Base-by-base conservation (phyloP, 352 stramenopile species). In the Pythium sp. region DNA sequence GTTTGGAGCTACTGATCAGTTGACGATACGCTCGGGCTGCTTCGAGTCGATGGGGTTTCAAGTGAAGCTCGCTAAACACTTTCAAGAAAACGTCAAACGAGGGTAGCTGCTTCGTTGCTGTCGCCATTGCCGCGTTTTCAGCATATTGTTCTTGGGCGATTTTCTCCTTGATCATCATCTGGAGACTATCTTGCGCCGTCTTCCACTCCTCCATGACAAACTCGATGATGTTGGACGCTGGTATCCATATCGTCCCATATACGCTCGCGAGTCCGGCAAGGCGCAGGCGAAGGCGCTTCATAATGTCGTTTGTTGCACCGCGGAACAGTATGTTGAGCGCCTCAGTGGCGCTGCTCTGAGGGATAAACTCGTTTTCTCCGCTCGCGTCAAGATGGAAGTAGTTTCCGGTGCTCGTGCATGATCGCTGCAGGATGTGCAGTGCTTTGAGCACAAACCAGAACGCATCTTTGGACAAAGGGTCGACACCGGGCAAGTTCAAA, bases 361-460 rank as follows among this genome's bases (percentile, higher is more conserved):
- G 74, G 0, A 86, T 69, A 38, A 80, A 89, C 65, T 86, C 80
- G 58, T 83, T 84, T 12, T 80, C 74, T 0, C 75, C 76, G 51
- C 72, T 72, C 20, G 61, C 70, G 30, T 89, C 80, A 11, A 82
- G 68, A 15, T 82, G 54, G 43, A 82, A 89, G 59, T 89, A 86
- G 28, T 79, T 71, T 0, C 76, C 74, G 0, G 68, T 72, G 43
- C 71, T 80, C 20, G 54, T 60, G 68, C 74, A 84, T 20, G 68
- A 71, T 14, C 75, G 73, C 65, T 85, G 78, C 12, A 89, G 67
- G 2, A 85, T 65, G 34, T 86, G 76, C 1, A 84, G 46, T 2
- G 77, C 68, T 68, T 86, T 84, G 1, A 89, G 58, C 9, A 79
- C 68, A 55, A 89, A 89, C 80, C 80, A 89, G 28, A 84, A 82